Evolutionary conservation across 208 protist genomes (phyloP).

Genomic region (Leishmania tropica): DNA sequence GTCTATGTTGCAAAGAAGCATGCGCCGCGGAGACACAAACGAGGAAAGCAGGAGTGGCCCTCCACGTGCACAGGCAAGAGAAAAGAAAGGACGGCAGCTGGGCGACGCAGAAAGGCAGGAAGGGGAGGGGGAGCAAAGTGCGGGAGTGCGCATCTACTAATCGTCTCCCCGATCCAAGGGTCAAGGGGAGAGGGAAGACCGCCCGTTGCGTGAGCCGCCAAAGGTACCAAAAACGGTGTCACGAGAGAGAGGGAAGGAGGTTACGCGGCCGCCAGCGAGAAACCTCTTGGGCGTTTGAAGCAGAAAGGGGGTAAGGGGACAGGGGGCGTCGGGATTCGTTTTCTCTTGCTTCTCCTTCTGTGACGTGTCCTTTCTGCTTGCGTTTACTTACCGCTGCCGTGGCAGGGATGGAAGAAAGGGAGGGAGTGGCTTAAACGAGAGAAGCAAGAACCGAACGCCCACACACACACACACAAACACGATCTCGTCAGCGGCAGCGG

Average conservation of each 20-base stretch:
- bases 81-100: not conserved
- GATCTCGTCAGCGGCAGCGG: not conserved
- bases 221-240: not conserved
- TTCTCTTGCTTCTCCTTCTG: not conserved
- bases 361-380: not conserved
- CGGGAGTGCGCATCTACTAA: not conserved
- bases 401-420: not conserved
- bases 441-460: not conserved
- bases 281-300: too few species aligned
- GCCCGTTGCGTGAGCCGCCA: not conserved
- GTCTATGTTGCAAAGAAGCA: not conserved
- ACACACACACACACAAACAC: not conserved
- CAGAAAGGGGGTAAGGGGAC: too few species aligned
- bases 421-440: not conserved
- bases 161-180: not conserved
- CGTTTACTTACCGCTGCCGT: slow-evolving; percentile 11
- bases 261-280: not conserved
- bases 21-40: not conserved
- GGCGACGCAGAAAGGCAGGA: not conserved
- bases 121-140: not conserved
- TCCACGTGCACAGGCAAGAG: not conserved
- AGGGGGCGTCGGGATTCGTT: not conserved
- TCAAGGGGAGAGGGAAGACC: not conserved
- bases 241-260: not conserved
- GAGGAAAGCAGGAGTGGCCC: not conserved